Evolutionary conservation across 2,329 filamentous ascomycete species (phyloP), one percentile per base, ranked within the genome.

Genomic region (Claviceps digitariae): DNA sequence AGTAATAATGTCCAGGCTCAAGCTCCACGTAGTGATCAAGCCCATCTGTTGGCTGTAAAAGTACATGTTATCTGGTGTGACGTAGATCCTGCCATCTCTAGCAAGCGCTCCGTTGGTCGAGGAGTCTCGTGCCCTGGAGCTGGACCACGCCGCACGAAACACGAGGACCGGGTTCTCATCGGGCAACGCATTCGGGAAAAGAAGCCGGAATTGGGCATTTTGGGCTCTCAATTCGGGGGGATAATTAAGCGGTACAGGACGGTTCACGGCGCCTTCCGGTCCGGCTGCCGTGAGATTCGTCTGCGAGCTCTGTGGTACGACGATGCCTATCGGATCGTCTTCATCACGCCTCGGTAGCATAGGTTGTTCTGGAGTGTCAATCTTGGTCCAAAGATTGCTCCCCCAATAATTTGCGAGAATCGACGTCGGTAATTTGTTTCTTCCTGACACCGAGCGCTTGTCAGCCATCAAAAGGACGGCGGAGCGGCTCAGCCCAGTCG

Each of bases 31-130:
- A 38, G 95, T 76, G 1, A 97, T 86, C 6, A 98, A 77, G 6
- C 93, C 93, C 66, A 96, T 83, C 64, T 96, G 87, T 63, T 97
- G 87, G 61, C 90, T 94, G 69, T 96, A 98, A 64, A 98, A 97
- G 67, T 95, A 97, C 66, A 98, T 83, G 58, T 90, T 86, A 57
- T 85, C 83, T 0, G 84, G 77, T 0, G 91, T 97, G 55, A 95
- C 83, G 66, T 94, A 98, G 25, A 95, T 83, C 52, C 93, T 82
- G 1, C 93, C 79, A 53, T 78, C 78, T 20, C 78, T 77, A 23
- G 74, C 70, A 59, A 97, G 66, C 1, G 64, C 61, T 17, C 71
- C 70, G 52, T 64, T 20, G n/a, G 2, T 67, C 3, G 69, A 66
- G 8, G 72, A 69, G 20, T 71, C 69, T 25, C 71, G 68, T 10